phyloP scores from a whole-genome alignment of 2,329 filamentous ascomycete genomes.

The Talaromyces piceae region DNA sequence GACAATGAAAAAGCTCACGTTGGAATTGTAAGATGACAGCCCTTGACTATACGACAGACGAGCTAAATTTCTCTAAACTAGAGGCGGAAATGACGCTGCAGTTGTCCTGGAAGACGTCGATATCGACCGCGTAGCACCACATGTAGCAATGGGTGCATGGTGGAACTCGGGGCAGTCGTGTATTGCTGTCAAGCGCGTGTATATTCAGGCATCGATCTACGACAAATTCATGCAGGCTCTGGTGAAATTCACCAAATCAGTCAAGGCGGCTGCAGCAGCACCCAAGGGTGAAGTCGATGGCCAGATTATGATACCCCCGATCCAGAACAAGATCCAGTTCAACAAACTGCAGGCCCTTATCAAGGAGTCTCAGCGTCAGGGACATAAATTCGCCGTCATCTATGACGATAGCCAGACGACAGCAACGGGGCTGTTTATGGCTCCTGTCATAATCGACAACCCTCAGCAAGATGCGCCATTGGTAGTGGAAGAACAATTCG shows the following conservation, averaged over 20 bases:
- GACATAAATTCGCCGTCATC: background rate
- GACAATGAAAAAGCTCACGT: too few species aligned
- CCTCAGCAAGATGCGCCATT: background rate
- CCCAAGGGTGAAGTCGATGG: background rate
- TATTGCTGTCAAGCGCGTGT: background rate
- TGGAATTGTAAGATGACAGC: too few species aligned
- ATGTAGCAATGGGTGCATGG: background rate
- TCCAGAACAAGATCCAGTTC: slow-evolving; percentile 3
- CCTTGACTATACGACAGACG: too few species aligned
- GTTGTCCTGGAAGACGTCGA: slow-evolving; percentile 1
- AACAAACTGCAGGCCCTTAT: background rate
- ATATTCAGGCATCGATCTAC: background rate
- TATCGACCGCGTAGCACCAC: background rate
- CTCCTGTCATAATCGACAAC: background rate
- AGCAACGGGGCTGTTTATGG: background rate
- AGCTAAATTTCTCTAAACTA: too few species aligned
- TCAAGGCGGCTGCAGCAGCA: background rate
- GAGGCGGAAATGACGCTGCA: slow-evolving; percentile 1
- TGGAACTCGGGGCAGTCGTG: background rate
- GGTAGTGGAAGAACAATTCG: background rate
- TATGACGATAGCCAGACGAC: too few species aligned
- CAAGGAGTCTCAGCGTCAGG: background rate
- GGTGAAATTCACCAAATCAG: background rate
- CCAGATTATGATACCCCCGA: background rate
- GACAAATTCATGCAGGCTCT: background rate